Conservation (phyloP, 2,329 filamentous ascomycete genomes). For the Alternaria metachromatica region DNA sequence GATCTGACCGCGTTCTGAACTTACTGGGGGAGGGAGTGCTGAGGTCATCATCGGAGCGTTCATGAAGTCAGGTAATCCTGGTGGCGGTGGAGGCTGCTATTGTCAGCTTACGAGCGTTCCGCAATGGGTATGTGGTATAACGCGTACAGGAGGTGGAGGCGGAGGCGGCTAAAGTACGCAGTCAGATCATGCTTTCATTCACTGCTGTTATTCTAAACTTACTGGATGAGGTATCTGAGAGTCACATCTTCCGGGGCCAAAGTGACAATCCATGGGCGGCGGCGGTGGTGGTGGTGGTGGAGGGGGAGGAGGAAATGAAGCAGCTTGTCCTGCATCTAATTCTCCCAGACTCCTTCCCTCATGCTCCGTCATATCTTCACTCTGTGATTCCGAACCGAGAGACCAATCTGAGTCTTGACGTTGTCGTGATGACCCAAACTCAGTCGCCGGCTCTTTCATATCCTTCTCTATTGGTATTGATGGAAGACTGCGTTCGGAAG, state of each 20-base stretch:
- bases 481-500: neutral
- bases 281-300: neutral
- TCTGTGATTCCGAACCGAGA: neutral
- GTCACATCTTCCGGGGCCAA: neutral
- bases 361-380: neutral
- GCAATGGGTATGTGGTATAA: neutral
- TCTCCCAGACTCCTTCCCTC: neutral
- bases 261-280: neutral
- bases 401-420: neutral
- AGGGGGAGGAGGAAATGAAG: neutral
- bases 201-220: neutral
- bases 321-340: neutral
- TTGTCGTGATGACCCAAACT: neutral
- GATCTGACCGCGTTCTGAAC: neutral
- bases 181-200: neutral
- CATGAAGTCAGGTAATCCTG: neutral
- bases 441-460: neutral
- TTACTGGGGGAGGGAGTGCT: neutral
- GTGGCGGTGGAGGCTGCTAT: neutral
- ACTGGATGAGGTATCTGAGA: neutral
- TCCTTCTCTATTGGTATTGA: neutral
- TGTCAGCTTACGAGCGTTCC: neutral
- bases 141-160: neutral
- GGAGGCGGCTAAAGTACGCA: neutral
- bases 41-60: neutral